A percentile compares a stretch with the other conserved stretches of the same genome.
phyloP scores from a whole-genome alignment of 2,329 filamentous ascomycete species.

The Penicillium olsonii region DNA sequence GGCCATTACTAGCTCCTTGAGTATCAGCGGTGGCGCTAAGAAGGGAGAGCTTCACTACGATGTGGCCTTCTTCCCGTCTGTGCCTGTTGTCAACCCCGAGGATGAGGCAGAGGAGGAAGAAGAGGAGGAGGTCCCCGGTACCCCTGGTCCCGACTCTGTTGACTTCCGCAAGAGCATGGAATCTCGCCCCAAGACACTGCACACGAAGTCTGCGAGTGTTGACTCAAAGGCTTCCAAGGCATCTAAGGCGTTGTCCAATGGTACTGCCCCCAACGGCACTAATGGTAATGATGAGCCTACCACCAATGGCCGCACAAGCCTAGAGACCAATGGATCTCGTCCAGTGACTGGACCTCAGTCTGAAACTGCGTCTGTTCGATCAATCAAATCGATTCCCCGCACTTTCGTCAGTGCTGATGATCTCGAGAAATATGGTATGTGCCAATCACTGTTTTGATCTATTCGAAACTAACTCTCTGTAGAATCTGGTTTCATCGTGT shows the following conservation, averaged over 20 bases:
- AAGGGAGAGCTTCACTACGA: conserved; percentile 85
- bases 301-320: conserved; percentile 31
- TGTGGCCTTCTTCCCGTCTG: conserved; percentile 83
- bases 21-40: conserved; percentile 67
- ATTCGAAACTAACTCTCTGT: conserved; percentile 34
- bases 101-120: conserved; percentile 56
- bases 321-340: conserved; percentile 39
- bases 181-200: conserved; percentile 26
- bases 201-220: conserved; percentile 32
- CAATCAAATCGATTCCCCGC: conserved; percentile 66
- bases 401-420: conserved; percentile 77
- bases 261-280: conserved; percentile 28
- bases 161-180: conserved; percentile 33
- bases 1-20: conserved; percentile 66
- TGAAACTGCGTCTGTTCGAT: conserved; percentile 48
- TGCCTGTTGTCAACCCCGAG: conserved; percentile 86
- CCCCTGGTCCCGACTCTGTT: conserved; percentile 10
- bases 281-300: conserved; percentile 43
- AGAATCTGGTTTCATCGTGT: conserved; percentile 91
- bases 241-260: conserved; percentile 19
- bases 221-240: conserved; percentile 31
- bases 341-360: conserved; percentile 45
- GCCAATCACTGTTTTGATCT: neutral
- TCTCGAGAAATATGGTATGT: conserved; percentile 71
- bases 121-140: conserved; percentile 37